A percentile compares a stretch with the other conserved stretches of the same genome.
These are phyloP conservation scores for Fusarium begoniae DNA, from an alignment of 2,329 filamentous ascomycete species.

Conservation along the genomic window DNA sequence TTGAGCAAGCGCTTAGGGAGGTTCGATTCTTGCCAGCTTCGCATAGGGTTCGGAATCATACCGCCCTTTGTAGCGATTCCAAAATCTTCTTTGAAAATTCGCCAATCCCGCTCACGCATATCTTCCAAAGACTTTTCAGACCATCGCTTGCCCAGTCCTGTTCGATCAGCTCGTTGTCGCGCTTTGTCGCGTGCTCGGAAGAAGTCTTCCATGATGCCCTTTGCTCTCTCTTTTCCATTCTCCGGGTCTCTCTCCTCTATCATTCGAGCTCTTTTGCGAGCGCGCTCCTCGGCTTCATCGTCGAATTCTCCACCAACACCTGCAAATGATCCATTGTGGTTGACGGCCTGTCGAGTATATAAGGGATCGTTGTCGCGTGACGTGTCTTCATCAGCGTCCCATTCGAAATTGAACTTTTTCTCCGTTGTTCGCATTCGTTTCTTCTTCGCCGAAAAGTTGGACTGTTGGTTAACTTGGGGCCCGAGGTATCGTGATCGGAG, in stretches of 20 bases:
- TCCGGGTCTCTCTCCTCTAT: constrained; percentile 80
- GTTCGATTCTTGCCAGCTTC: constrained; percentile 86
- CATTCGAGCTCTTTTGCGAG: constrained; percentile 69
- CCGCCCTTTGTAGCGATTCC: constrained; percentile 96
- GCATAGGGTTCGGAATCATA: constrained; percentile 93
- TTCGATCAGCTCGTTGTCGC: constrained; percentile 76
- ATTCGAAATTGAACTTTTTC: constrained; percentile 99
- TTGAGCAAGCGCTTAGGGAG: constrained; percentile 81
- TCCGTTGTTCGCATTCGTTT: constrained; percentile 92
- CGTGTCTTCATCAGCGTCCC: constrained; percentile 95
- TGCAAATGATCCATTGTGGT: constrained; percentile 53
- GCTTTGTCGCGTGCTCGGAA: constrained; percentile 71
- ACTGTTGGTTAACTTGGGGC: constrained; percentile 81
- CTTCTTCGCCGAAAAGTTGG: constrained; percentile 93
- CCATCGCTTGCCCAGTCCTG: constrained; percentile 91
- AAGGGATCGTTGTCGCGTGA: constrained; percentile 74
- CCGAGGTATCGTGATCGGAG: constrained; percentile 90
- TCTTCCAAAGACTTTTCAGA: constrained; percentile 90
- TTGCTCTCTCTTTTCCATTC: constrained; percentile 78
- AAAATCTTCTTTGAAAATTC: constrained; percentile 99
- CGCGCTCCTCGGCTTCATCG: constrained; percentile 64
- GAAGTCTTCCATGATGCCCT: constrained; percentile 82
- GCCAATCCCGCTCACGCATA: constrained; percentile 98
- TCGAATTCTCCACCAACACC: constrained; percentile 62
- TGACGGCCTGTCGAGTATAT: constrained; percentile 58